Conservation (phyloP, 2,329 filamentous ascomycete genomes). For the Colletotrichum gloeosporioides region DNA sequence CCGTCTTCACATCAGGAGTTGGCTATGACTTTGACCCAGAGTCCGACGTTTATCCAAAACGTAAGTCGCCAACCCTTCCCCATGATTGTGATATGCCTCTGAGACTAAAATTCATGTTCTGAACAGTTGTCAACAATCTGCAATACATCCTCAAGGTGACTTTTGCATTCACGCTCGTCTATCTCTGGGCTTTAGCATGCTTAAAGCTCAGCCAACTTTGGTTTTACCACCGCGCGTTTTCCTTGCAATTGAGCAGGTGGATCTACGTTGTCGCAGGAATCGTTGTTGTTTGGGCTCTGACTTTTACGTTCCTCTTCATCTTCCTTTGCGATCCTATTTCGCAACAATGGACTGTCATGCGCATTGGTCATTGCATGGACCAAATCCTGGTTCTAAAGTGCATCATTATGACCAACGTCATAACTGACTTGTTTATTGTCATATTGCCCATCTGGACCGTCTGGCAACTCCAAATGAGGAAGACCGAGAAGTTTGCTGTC, state of each 20-base stretch:
- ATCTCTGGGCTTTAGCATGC: slow-evolving; percentile 25
- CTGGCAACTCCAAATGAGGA: slow-evolving; percentile 33
- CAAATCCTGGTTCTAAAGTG: slow-evolving; percentile 25
- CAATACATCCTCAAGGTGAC: slow-evolving; percentile 20
- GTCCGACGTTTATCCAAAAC: slow-evolving; percentile 16
- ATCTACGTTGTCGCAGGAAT: slow-evolving; percentile 18
- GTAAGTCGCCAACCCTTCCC: neutral
- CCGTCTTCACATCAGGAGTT: slow-evolving; percentile 22
- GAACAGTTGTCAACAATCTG: slow-evolving; percentile 17
- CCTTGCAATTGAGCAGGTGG: slow-evolving; percentile 13
- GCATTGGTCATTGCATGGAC: slow-evolving; percentile 25
- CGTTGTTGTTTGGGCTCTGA: slow-evolving; percentile 21
- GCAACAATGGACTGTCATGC: slow-evolving; percentile 26
- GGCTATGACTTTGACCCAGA: slow-evolving; percentile 21
- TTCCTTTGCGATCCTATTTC: slow-evolving; percentile 27
- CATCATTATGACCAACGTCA: slow-evolving; percentile 35
- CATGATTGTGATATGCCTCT: neutral
- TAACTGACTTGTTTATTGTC: slow-evolving; percentile 40
- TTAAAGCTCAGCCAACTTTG: slow-evolving; percentile 25
- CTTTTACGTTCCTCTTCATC: slow-evolving; percentile 25
- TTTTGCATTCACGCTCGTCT: slow-evolving; percentile 25
- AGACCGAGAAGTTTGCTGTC: slow-evolving; percentile 29
- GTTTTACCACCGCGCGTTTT: slow-evolving; percentile 25
- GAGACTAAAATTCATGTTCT: neutral
- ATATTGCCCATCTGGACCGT: slow-evolving; percentile 39